Conservation (phyloP, 495 filamentous ascomycete genomes). For the Penicillium paxilli region DNA sequence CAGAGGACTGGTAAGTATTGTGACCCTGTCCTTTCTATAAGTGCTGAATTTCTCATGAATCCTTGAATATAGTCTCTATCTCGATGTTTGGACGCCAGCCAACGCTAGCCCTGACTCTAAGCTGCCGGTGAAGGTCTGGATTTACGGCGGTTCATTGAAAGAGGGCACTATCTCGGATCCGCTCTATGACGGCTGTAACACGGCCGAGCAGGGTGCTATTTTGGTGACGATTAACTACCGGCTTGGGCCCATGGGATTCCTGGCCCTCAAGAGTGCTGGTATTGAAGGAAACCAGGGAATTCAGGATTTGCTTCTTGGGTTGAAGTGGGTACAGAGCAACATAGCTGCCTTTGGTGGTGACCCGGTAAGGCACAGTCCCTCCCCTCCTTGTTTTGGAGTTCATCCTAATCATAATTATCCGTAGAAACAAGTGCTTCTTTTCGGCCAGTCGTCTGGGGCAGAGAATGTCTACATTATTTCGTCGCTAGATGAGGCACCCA, state of each 20-base stretch:
- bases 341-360: conserved; percentile 35
- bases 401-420: background rate
- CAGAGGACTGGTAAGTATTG: no score
- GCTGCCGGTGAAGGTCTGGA: conserved; percentile 43
- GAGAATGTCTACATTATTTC: conserved; percentile 15
- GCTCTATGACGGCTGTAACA: conserved; percentile 42
- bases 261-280: conserved; percentile 25
- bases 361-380: no score
- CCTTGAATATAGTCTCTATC: conserved; percentile 22
- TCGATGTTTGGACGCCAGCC: conserved; percentile 29
- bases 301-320: conserved; percentile 25
- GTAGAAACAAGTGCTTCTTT: conserved; percentile 27
- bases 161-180: conserved; percentile 20
- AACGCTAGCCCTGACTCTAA: conserved; percentile 33
- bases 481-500: conserved; percentile 34
- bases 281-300: conserved; percentile 29
- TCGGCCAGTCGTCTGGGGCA: conserved; percentile 44
- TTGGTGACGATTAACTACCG: conserved; percentile 43
- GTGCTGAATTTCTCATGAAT: no score
- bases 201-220: conserved; percentile 32
- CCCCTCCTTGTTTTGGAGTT: no score
- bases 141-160: conserved; percentile 36
- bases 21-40: no score
- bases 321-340: conserved; percentile 33
- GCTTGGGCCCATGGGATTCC: conserved; percentile 33